Conservation (phyloP, 2,329 filamentous ascomycete genomes). For the Elsinoe ampelina region DNA sequence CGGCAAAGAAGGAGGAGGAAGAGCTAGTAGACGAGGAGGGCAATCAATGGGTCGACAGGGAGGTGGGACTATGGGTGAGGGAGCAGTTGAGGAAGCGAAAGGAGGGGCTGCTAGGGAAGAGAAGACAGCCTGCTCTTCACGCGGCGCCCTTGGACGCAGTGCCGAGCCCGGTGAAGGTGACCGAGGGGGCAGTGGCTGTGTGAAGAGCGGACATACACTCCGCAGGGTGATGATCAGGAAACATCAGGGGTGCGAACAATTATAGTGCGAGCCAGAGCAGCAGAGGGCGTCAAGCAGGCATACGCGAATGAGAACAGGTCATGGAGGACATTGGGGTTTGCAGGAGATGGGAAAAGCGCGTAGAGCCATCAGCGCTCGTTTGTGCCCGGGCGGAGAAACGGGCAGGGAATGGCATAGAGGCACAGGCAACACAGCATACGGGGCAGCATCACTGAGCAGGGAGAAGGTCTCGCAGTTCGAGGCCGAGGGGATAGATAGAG, state of each 20-base stretch:
- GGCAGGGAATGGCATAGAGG: neutral
- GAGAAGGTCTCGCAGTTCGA: neutral
- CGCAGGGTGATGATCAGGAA: too few species aligned
- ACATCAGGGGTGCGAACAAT: too few species aligned
- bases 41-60: slow-evolving; percentile 53
- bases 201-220: neutral
- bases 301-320: too few species aligned
- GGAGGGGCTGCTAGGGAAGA: slow-evolving; percentile 46
- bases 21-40: slow-evolving; percentile 27
- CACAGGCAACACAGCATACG: neutral
- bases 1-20: slow-evolving; percentile 27
- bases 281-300: too few species aligned
- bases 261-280: too few species aligned
- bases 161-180: slow-evolving; percentile 35
- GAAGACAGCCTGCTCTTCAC: slow-evolving; percentile 71
- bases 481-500: neutral
- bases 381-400: neutral
- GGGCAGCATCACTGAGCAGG: neutral
- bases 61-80: slow-evolving; percentile 80
- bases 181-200: slow-evolving; percentile 13
- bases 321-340: too few species aligned
- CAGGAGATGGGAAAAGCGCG: too few species aligned
- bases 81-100: slow-evolving; percentile 58
- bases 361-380: neutral
- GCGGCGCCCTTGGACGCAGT: slow-evolving; percentile 67